Conservation (phyloP, 176 grass and related monocot genomes). For the sorghum (Sorghum bicolor) region DNA sequence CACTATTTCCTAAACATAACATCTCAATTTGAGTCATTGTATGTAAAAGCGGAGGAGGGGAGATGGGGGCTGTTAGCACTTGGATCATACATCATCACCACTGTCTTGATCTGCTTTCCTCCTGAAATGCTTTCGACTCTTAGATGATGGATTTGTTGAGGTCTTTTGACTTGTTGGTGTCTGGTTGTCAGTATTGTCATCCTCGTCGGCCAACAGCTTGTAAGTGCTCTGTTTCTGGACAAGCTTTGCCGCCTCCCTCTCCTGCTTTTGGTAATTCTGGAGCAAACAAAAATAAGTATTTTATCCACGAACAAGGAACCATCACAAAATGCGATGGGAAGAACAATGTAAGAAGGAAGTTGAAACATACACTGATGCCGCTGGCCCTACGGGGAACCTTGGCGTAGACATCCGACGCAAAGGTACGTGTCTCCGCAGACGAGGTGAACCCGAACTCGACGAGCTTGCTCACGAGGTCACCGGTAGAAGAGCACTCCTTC, state of each 20-base stretch:
- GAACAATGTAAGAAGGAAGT: background rate
- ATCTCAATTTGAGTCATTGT: background rate
- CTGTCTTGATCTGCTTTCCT: slow-evolving; percentile 63
- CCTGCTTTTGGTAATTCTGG: slow-evolving; percentile 76
- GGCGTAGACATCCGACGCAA: slow-evolving; percentile 56
- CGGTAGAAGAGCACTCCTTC: slow-evolving; percentile 70
- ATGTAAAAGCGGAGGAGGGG: background rate
- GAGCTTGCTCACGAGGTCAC: slow-evolving; percentile 56
- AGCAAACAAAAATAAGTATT: slow-evolving; percentile 22
- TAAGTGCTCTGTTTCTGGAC: slow-evolving; percentile 77
- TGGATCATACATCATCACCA: slow-evolving; percentile 47
- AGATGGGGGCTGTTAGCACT: background rate
- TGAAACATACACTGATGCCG: slow-evolving; percentile 54
- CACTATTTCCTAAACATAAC: slow-evolving; percentile 38
- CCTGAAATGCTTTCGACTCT: slow-evolving; percentile 71
- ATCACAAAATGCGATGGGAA: background rate
- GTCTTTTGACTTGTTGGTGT: slow-evolving; percentile 21
- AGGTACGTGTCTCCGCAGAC: slow-evolving; percentile 46
- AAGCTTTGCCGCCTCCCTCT: slow-evolving; percentile 70
- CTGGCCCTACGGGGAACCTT: slow-evolving; percentile 67
- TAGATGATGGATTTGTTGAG: slow-evolving; percentile 26
- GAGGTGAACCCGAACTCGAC: slow-evolving; percentile 64
- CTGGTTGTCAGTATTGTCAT: slow-evolving; percentile 44
- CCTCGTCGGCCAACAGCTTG: slow-evolving; percentile 17
- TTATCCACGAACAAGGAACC: background rate